Evolutionary conservation across 1,284 basidiomycete species (phyloP).

Genomic region (Puccinia polysora): DNA sequence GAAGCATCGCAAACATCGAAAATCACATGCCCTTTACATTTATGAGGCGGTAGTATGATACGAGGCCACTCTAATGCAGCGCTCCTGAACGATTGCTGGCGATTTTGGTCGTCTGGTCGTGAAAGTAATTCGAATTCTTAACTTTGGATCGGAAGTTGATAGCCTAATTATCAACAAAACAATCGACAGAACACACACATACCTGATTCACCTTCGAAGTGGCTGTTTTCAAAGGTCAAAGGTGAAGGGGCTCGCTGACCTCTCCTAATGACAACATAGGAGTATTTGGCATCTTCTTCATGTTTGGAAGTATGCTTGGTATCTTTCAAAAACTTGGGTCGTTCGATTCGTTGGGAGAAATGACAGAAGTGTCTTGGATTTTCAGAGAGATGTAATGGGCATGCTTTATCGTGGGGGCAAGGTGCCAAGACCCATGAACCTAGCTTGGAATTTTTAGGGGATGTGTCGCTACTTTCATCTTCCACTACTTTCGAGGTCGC

Average conservation of each 20-base stretch:
- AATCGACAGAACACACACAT: no score
- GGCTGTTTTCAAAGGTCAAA: neutral
- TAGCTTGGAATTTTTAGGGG: neutral
- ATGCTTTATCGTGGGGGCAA: constrained; percentile 86
- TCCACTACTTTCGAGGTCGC: no score
- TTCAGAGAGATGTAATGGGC: constrained; percentile 63
- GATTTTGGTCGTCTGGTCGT: neutral
- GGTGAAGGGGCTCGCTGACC: constrained; percentile 63
- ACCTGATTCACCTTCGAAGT: no score
- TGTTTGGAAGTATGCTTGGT: constrained; percentile 79
- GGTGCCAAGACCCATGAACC: constrained; percentile 52
- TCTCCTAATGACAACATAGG: constrained; percentile 81
- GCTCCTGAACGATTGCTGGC: neutral
- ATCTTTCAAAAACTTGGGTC: constrained; percentile 73
- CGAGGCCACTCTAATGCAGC: constrained; percentile 67
- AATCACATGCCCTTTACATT: constrained; percentile 86
- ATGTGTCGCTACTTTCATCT: neutral
- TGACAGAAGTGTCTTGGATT: constrained; percentile 63
- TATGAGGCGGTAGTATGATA: constrained; percentile 80
- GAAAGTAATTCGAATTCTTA: neutral
- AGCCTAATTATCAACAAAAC: no score
- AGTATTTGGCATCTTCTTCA: constrained; percentile 80
- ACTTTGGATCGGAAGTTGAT: neutral
- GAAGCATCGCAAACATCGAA: constrained; percentile 79
- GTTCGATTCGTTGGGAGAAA: constrained; percentile 79